Evolutionary conservation across 805 yeast species (phyloP), one percentile per base, ranked within the genome.

Genomic region (Sugiyamaella smithiae): DNA sequence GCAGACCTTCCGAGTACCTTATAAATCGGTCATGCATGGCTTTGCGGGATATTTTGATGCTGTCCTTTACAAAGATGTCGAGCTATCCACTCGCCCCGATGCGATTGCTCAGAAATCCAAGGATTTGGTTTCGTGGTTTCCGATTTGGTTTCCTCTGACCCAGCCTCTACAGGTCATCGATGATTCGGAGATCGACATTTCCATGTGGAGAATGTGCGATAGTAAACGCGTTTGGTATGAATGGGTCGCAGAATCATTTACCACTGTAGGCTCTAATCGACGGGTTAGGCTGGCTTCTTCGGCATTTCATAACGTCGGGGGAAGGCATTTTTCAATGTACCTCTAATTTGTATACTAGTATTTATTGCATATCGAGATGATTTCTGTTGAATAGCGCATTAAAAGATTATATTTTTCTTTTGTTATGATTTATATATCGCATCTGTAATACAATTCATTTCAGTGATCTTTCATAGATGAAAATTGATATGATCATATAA

Each of bases 1-100:
- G 11, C 68, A 69, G 2, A 67, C 69, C 2, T 75, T 83, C 51
- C 68, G 69, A 43, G 69, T 77, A 4, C 69, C 72, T 12, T 66
- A 74, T 26, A 72, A 76, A 46, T 77, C 84, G 1, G 75, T 74
- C 16, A 63, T 87, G 2, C 90, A 88, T 62, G 96, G 91, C 0
- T 63, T 89, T 29, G 69, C 80, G 2, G 97, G 97, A 0, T 82
- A 72, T 59, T 90, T 90, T 59, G 74, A 73, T n/a, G 82, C 93
- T 0, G 75, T 67, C 2, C 70, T 89, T n/a, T 86, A 81, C 62
- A 77, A 75, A 1, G 83, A 80, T 41, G 69, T 82, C 20, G 61
- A 61, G 6, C 67, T 86, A 3, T 76, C 84, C 24, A 82, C 76
- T 12, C 65, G 68, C 26, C 81, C 82, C 1, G 69, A 65, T 16